Base-by-base conservation (phyloP, 805 yeast genomes). In the Cyberlindnera japonica region DNA sequence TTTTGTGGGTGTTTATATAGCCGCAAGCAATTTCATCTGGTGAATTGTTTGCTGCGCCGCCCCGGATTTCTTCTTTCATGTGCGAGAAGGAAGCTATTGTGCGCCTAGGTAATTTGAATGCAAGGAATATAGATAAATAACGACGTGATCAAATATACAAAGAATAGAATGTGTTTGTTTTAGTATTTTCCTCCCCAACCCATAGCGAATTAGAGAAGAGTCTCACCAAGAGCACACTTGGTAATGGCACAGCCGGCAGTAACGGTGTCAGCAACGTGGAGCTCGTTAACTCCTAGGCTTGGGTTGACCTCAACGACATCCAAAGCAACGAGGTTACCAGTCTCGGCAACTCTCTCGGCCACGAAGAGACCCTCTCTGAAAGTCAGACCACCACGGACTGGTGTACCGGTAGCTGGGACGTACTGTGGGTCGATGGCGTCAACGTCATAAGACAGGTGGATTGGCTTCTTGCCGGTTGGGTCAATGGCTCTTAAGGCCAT, bases 371-470 rank as follows among this genome's bases (percentile, higher is more conserved):
- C 97, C 66, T 91, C 99, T 67, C 99, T 78, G 63, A 91, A 74
- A 8, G 96, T 82, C 49, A 91, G 71, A 4, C 99, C 99, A 49
- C 98, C 98, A 62, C 95, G 81, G 13, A 91, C 99, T 31, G 97
- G 91, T 1, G 99, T 93, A 40, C 99, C 99, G 1, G 99, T 91
- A 28, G 97, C 95, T 15, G 96, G 97, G 12, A 93, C 96, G 58
- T 71, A 89, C 47, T 79, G 73, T 35, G 98, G 98, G 64, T 91
- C 99, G 43, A 93, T 82, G 31, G 97, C 97, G 65, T 91, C 99
- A 32, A 91, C 97, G 59, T 91, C 99, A 61, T 90, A 91, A 20
- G 95, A 83, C 50, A 93, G 66, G 68, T 91, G 96, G 48, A 93
- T 74, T 36, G 99, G 98, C 35, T 51, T 51, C 12, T 73, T 68